Base-by-base conservation (phyloP, 1,284 basidiomycete genomes). In the Cystobasidium sp. region DNA sequence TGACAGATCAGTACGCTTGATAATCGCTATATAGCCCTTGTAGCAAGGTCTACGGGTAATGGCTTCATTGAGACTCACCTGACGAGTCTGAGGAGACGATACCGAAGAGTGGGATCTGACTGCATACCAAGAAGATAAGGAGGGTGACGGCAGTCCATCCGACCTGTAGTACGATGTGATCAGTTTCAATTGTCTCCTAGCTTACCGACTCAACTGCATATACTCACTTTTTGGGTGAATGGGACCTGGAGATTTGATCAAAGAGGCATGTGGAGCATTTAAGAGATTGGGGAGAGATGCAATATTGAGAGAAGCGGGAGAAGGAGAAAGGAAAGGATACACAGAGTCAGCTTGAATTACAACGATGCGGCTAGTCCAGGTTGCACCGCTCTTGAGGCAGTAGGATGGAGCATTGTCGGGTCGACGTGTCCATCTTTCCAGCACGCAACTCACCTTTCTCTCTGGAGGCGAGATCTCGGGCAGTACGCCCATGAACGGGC, bases 61-160 rank as follows among this genome's bases (percentile, higher is more conserved):
- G 14, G 55, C 14, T 18, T 14, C 7, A 56, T 18, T 14, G 14
- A 1, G 24, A 61, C 78, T 52, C 9, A 79, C 80, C 79, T 69
- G 93, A 93, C 79, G 93, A 95, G 87, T 97, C 94, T 66, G 93
- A 95, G 62, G 93, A 96, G 90, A 97, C 95, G 88, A 97, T 97
- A 76, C 94, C 94, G 84, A 97, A 80, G 64, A 97, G 87, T 8
- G 94, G 94, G 56, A 97, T 94, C 85, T 97, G 94, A 56, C 93
- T 96, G 87, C 94, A 96, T 78, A 97, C 93, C 82, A 97, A 85
- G 91, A 97, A 97, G 83, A 97, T 96, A 84, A 97, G 89, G 80
- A 97, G 92, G 9, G 94, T 96, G 64, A 96, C 93, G 75, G 94
- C 92, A 16, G 94, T 97, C 94, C 94, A 97, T 88, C 94, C 86